Evolutionary conservation across 805 yeast species (phyloP).

Genomic region (Monosporozyma solicola): DNA sequence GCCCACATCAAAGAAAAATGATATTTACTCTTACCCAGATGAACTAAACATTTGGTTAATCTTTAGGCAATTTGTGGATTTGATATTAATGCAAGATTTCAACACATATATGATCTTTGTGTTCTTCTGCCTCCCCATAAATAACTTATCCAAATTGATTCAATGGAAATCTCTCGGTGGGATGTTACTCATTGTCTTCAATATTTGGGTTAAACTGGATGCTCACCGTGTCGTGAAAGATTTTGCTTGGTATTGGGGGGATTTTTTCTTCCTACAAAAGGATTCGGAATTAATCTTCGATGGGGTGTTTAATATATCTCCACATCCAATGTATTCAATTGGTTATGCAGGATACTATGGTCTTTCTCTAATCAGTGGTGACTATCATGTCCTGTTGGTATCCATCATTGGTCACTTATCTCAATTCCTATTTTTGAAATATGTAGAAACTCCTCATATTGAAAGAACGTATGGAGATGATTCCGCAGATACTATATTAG

Average conservation of each 20-base stretch:
- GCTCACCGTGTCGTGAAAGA: constrained; percentile 85
- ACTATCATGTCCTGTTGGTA: constrained; percentile 58
- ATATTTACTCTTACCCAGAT: constrained; percentile 43
- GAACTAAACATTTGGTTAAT: constrained; percentile 80
- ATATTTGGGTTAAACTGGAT: constrained; percentile 76
- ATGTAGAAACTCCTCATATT: constrained; percentile 80
- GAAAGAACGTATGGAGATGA: constrained; percentile 62
- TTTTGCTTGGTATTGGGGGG: constrained; percentile 95
- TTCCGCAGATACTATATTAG: constrained; percentile 30
- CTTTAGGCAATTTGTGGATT: constrained; percentile 70
- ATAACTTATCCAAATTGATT: constrained; percentile 38
- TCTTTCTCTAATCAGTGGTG: constrained; percentile 64
- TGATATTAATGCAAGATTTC: constrained; percentile 79
- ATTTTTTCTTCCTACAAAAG: constrained; percentile 72
- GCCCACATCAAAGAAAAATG: constrained; percentile 11
- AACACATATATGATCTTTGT: constrained; percentile 64
- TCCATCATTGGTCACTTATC: constrained; percentile 68
- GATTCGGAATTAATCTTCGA: constrained; percentile 66
- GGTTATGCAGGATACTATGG: constrained; percentile 87
- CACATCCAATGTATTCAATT: constrained; percentile 88
- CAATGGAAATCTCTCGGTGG: constrained; percentile 51
- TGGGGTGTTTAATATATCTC: constrained; percentile 83
- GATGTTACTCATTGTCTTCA: constrained; percentile 53
- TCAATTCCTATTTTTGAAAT: constrained; percentile 66
- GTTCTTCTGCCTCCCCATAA: constrained; percentile 32